phyloP scores from a whole-genome alignment of 1,139 yeast genomes.

The Kazachstania sp. region DNA sequence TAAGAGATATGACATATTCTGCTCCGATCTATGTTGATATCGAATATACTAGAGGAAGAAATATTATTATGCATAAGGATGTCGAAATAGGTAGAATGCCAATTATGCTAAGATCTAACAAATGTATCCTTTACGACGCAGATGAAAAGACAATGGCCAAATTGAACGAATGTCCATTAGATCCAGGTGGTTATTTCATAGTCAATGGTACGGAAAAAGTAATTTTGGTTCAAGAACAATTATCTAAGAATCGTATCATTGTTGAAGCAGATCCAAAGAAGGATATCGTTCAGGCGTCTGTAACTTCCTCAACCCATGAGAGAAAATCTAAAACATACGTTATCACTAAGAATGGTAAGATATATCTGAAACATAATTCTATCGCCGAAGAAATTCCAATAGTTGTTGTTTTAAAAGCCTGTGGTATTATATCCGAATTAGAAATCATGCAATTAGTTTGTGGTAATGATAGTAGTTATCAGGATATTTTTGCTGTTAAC shows the following conservation, averaged over 20 bases:
- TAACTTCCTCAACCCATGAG: conserved; percentile 95
- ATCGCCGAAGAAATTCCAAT: conserved; percentile 93
- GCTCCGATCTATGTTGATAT: conserved; percentile 97
- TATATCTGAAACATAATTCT: conserved; percentile 88
- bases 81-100: conserved; percentile 98
- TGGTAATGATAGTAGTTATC: conserved; percentile 80
- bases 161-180: conserved; percentile 90
- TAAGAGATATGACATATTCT: conserved; percentile 89
- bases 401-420: conserved; percentile 87
- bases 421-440: conserved; percentile 85
- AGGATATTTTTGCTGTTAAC: conserved; percentile 84
- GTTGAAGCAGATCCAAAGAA: conserved; percentile 96
- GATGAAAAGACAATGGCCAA: conserved; percentile 78
- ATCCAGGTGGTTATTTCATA: conserved; percentile 97
- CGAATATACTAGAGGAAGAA: conserved; percentile 90
- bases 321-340: conserved; percentile 96
- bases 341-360: conserved; percentile 80
- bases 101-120: conserved; percentile 86
- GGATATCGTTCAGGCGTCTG: conserved; percentile 92
- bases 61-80: conserved; percentile 81
- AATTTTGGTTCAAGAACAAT: conserved; percentile 91
- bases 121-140: conserved; percentile 76
- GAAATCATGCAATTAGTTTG: conserved; percentile 92
- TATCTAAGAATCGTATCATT: conserved; percentile 92
- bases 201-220: conserved; percentile 98